Base-by-base conservation (phyloP, 1,284 basidiomycete species). In the Pseudozyma sp. region DNA sequence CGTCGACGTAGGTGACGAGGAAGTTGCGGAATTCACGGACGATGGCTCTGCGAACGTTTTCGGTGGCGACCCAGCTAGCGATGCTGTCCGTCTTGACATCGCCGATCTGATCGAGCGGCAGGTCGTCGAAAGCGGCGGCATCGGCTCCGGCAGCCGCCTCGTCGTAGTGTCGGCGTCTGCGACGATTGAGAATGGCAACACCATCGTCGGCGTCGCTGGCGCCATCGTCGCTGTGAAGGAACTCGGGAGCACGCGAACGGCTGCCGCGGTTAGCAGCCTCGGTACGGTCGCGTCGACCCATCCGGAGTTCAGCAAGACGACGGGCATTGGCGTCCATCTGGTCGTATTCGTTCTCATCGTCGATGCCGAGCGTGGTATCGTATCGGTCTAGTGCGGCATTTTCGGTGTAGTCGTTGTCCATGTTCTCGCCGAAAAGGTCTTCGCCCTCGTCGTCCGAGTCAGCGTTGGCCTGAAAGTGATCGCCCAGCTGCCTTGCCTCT, bases 31-130 rank as follows among this genome's bases (percentile, higher is more conserved):
- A 98, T 84, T 97, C 93, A 74, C 92, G 91, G 74, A 92, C 89
- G 75, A 99, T 94, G 0, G 96, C 92, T 55, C 92, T 88, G 70
- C 92, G 90, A 65, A 99, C 96, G 48, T 92, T 90, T 63, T 95
- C 94, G 57, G 92, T 91, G 14, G 94, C 91, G 75, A 99, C 94
- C 97, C 97, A 99, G 85, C 97, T 94, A 8, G 92, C 92, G 57
- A 99, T 94, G 17, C 94, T 94, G 80, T 95, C 93, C 34, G 95
- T 93, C 84, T 98, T 98, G 87, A 99, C 93, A 81, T 99, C 96
- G 72, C 93, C 93, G 13, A 99, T 87, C 86, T 99, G 94, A 84
- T 99, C 96, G 48, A 97, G 86, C 0, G 95, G 94, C 61, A 99
- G 88, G 85, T 97, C 95, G 90, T 97, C 77, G 84, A 51, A 85